Evolutionary conservation across 2,329 filamentous ascomycete species (phyloP).

Genomic region (Penicillium digitatum): DNA sequence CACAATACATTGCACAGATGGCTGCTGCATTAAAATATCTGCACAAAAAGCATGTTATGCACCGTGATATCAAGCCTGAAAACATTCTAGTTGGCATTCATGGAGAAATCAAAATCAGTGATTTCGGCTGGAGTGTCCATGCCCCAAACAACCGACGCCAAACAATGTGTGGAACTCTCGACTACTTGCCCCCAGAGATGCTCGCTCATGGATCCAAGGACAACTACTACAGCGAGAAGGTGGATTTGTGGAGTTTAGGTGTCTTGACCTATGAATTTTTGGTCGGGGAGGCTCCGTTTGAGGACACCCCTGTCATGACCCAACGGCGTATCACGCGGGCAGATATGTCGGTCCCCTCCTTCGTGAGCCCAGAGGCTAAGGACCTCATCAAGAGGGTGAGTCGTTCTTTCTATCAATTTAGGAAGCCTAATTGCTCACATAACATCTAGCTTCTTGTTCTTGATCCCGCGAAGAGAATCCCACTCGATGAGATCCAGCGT

Average conservation of each 20-base stretch:
- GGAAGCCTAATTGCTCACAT: conserved; percentile 19
- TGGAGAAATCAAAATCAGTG: conserved; percentile 96
- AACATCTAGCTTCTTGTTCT: conserved; percentile 69
- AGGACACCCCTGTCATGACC: conserved; percentile 93
- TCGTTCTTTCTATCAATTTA: background rate
- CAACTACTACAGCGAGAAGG: conserved; percentile 91
- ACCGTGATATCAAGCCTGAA: conserved; percentile 95
- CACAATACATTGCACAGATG: conserved; percentile 86
- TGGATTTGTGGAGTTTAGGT: conserved; percentile 93
- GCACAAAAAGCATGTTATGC: conserved; percentile 96
- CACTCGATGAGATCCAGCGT: conserved; percentile 78
- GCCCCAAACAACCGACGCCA: conserved; percentile 89
- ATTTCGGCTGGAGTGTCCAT: conserved; percentile 98
- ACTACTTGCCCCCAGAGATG: conserved; percentile 98
- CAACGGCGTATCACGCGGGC: conserved; percentile 81
- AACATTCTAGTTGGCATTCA: conserved; percentile 96
- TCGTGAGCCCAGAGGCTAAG: conserved; percentile 82
- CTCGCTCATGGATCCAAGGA: conserved; percentile 73
- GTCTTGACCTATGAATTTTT: conserved; percentile 96
- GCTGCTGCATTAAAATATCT: conserved; percentile 84
- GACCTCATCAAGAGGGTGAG: conserved; percentile 85
- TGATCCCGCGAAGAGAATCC: conserved; percentile 88
- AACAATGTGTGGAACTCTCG: conserved; percentile 95
- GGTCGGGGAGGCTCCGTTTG: conserved; percentile 92
- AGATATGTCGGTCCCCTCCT: conserved; percentile 88